Evolutionary conservation across 192 early-diverging fungal species (phyloP), one percentile per base, ranked within the genome.

Genomic region (Chytriomyces confervae): DNA sequence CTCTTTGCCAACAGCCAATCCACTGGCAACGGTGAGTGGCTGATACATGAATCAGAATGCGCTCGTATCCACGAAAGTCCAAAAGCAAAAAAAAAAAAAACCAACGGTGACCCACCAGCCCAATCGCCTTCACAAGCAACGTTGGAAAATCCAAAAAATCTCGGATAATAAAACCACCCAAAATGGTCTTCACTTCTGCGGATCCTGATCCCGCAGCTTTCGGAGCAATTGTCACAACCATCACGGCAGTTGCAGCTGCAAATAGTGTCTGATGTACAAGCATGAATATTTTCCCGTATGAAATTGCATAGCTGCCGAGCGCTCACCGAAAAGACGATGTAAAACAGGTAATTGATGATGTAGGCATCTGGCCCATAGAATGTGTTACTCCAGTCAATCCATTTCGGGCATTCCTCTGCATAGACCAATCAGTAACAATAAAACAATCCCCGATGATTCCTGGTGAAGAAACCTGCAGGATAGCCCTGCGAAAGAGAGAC

Each of bases 201-300:
- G 97, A 91, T 50, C 96, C 96, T n/a, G 94, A 96, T 24, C 96
- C 96, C 8, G 96, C 96, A 11, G 95, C 95, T 87, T 95, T 92
- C 18, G 94, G 95, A 36, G 94, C 94, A 69, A 94, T 90, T 36
- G 75, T 77, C 24, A 88, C 87, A 8, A 96, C 95, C 47, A 97
- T 71, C 61, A 86, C 89, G 6, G 94, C 94, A 63, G 93, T 92
- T 11, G 81, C 79, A 7, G 88, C 77, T 0, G 95, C 95, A 77
- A 97, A 91, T 7, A 85, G 62, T 0, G 92, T 91, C 89, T 90
- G 67, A 53, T 24, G 47, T n/a, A 43, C 61, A 23, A 13, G 9
- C 1, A 20, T 20, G 29, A 23, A 44, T 20, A 49, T 23, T 50
- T 27, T 50, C 18, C 23, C 64, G 61, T 20, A 20, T 46, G 6